A percentile compares a stretch with the other conserved stretches of the same genome.
These are phyloP conservation scores for Gracilaria gracilis DNA, from an alignment of 23 red algal species.

Conservation along the genomic window DNA sequence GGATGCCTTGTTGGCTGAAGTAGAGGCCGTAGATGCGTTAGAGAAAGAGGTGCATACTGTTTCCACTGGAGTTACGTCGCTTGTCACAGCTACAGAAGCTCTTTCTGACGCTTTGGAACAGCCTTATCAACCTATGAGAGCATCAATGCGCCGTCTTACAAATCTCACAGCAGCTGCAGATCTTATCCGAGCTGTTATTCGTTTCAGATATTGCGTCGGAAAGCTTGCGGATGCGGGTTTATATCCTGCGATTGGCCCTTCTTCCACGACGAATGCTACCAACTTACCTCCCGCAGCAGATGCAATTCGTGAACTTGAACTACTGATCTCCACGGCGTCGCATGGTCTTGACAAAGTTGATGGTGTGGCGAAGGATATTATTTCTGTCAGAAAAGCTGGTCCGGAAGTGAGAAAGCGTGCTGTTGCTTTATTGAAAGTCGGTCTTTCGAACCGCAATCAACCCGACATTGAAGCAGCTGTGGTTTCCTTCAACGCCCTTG, in stretches of 20 bases:
- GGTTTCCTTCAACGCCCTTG: constrained; percentile 50
- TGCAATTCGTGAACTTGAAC: constrained; percentile 75
- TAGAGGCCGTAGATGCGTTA: constrained; percentile 71
- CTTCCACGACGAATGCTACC: constrained; percentile 12
- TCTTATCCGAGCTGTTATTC: constrained; percentile 56
- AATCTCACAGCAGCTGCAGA: constrained; percentile 64
- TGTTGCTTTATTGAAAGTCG: constrained; percentile 49
- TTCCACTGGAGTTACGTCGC: constrained; percentile 55
- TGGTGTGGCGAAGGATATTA: constrained; percentile 63
- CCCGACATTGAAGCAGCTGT: constrained; percentile 63
- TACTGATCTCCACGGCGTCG: constrained; percentile 21
- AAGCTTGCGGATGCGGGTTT: constrained; percentile 72
- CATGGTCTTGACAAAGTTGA: constrained; percentile 64
- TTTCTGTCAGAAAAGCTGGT: constrained; percentile 69
- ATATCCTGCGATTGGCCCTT: constrained; percentile 35
- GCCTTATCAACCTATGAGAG: constrained; percentile 67
- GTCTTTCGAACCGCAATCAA: constrained; percentile 51
- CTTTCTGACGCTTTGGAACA: constrained; percentile 58
- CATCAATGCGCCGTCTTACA: constrained; percentile 44
- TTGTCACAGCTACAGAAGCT: constrained; percentile 47
- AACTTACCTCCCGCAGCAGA: constrained; percentile 62
- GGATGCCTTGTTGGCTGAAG: constrained; percentile 83
- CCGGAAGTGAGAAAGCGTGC: constrained; percentile 50
- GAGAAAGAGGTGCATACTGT: constrained; percentile 80
- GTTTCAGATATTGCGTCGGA: constrained; percentile 50